Base-by-base conservation (phyloP, 2,329 filamentous ascomycete genomes). In the Pseudofabraea citricarpa region DNA sequence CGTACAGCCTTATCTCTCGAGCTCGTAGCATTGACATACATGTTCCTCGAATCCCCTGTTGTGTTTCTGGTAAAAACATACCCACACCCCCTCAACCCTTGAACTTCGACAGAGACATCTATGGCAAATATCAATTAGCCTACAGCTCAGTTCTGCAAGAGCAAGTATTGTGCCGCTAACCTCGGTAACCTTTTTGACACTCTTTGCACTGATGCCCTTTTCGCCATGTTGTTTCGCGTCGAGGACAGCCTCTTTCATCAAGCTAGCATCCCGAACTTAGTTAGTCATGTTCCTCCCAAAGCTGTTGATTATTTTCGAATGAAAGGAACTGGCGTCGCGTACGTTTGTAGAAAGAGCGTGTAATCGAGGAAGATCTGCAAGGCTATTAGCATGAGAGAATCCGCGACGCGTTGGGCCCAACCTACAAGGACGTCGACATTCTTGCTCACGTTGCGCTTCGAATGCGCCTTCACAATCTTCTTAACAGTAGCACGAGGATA, bases 401-500 rank as follows among this genome's bases (percentile, higher is more conserved):
- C 37, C 8, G n/a, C 37, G 48, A 52, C 45, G 52, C 45, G 51
- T 55, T 46, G 42, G 35, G 47, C 23, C n/a, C 40, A 36, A 56
- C 77, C 47, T 67, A 94, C 88, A 68, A 91, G 72, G 45, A 94
- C 81, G 65, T 95, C 90, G 22, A 83, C 85, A 64, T 93, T 90
- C 65, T 89, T 93, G 70, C 83, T 88, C 50, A 95, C 66, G 51
- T 77, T 85, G 60, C 83, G 81, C 50, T 87, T 85, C 7, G 88
- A 85, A 64, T 95, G 89, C 15, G 88, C 89, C 67, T 95, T 95
- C 58, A 94, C 75, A 47, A 94, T 91, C 65, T 90, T 90, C 66
- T 90, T 93, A 56, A 95, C 74, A 0, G 87, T 93, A 15, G 80
- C 82, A 50, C 90, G 83, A 9, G 90, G 90, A 58, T 95, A 95